Conservation (phyloP, 208 protist genomes). For the Acanthamoeba royreba region DNA sequence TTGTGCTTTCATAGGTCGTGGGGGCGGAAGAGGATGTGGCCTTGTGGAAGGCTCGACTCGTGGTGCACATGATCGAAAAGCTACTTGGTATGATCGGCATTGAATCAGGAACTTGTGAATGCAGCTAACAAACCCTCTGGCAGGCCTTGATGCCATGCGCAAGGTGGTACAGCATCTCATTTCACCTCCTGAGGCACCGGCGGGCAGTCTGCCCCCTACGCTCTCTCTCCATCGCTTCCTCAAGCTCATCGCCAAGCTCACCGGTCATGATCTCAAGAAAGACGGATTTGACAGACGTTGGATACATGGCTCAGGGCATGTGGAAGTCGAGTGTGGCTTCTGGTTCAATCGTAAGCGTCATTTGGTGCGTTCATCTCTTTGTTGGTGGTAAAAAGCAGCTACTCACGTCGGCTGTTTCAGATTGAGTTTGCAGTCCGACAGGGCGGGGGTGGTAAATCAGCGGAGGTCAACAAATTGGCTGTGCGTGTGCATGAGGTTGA, state of each 20-base stretch:
- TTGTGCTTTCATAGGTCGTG: background rate
- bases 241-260: constrained; percentile 59
- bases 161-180: background rate
- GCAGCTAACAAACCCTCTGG: background rate
- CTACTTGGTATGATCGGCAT: constrained; percentile 29
- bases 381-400: no score
- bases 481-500: constrained; percentile 55
- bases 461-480: constrained; percentile 41
- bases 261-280: constrained; percentile 58
- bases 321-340: constrained; percentile 57
- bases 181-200: background rate
- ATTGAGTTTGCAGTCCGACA: constrained; percentile 66
- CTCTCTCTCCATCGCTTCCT: constrained; percentile 52
- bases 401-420: no score
- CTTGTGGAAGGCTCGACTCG: constrained; percentile 49
- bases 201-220: background rate
- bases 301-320: constrained; percentile 51
- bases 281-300: constrained; percentile 53
- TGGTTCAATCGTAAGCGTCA: constrained; percentile 65
- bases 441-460: background rate
- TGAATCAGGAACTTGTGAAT: background rate
- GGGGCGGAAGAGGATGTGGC: background rate
- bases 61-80: constrained; percentile 64
- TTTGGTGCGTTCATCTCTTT: background rate
- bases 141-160: background rate